Conservation (phyloP, 2,329 filamentous ascomycete species). For the Penicillium expansum region DNA sequence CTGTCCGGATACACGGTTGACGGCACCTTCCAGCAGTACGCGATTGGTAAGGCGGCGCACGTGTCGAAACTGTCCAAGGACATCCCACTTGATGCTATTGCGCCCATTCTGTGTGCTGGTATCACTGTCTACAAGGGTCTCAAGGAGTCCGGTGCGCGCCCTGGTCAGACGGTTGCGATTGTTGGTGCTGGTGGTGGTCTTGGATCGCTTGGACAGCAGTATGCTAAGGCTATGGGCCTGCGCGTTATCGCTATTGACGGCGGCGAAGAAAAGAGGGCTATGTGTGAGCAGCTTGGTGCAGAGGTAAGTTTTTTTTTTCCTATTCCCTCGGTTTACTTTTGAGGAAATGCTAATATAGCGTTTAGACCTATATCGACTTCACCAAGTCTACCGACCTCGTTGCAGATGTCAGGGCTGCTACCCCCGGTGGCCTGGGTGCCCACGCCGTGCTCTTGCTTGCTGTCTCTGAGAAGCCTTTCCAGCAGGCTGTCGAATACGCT, state of each 20-base stretch:
- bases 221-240: constrained; percentile 87
- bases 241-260: constrained; percentile 77
- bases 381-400: constrained; percentile 71
- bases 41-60: constrained; percentile 80
- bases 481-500: constrained; percentile 87
- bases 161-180: constrained; percentile 77
- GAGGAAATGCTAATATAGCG: neutral
- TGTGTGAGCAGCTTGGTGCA: constrained; percentile 67
- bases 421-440: constrained; percentile 75
- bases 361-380: constrained; percentile 73
- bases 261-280: constrained; percentile 73
- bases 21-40: constrained; percentile 90
- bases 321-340: no score
- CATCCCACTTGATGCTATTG: constrained; percentile 70
- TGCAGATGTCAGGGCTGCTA: constrained; percentile 77
- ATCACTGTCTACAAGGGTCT: constrained; percentile 90
- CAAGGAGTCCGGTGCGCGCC: constrained; percentile 73
- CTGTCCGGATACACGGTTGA: constrained; percentile 92
- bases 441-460: constrained; percentile 85
- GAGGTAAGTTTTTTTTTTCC: constrained; percentile 26
- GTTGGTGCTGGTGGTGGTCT: constrained; percentile 84
- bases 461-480: constrained; percentile 87
- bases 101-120: constrained; percentile 79
- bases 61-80: constrained; percentile 78
- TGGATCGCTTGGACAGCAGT: constrained; percentile 76